phyloP scores from a whole-genome alignment of 2,329 filamentous ascomycete genomes.

The Aspergillus ruber region DNA sequence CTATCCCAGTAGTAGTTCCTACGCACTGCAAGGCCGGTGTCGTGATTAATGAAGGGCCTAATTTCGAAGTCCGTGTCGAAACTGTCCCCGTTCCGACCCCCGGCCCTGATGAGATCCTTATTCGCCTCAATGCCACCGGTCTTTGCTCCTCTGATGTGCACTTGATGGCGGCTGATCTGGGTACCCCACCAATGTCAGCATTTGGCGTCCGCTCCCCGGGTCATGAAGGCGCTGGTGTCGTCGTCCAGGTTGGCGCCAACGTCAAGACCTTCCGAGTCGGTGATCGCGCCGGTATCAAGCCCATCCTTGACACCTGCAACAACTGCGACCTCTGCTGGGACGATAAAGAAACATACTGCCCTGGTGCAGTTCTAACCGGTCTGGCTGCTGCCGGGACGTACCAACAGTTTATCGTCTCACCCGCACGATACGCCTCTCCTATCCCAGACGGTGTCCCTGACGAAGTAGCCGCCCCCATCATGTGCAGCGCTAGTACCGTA shows the following conservation, averaged over 20 bases:
- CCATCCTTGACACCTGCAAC: constrained; percentile 47
- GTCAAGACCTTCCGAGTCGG: constrained; percentile 50
- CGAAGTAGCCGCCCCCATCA: constrained; percentile 53
- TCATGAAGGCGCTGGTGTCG: constrained; percentile 53
- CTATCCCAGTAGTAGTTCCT: constrained; percentile 29
- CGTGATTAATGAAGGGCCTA: constrained; percentile 45
- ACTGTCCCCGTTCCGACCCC: constrained; percentile 45
- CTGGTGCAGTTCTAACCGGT: constrained; percentile 26
- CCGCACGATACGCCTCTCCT: constrained; percentile 48
- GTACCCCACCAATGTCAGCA: constrained; percentile 40
- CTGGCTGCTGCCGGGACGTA: constrained; percentile 47
- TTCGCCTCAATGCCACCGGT: constrained; percentile 53
- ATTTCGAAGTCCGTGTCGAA: constrained; percentile 44
- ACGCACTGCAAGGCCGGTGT: constrained; percentile 47
- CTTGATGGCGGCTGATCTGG: constrained; percentile 51
- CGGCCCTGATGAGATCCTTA: constrained; percentile 49
- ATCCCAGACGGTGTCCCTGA: constrained; percentile 53
- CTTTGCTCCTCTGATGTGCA: constrained; percentile 55
- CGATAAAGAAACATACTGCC: constrained; percentile 47
- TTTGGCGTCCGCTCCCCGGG: constrained; percentile 44
- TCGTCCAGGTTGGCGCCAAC: constrained; percentile 50
- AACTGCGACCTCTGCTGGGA: constrained; percentile 47
- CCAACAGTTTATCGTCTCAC: constrained; percentile 53
- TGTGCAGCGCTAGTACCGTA: constrained; percentile 55
- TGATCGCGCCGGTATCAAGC: constrained; percentile 49